A percentile compares a stretch with the other conserved stretches of the same genome.
phyloP scores from a whole-genome alignment of 306 rosid genomes.

The Pyrus bretschneideri region DNA sequence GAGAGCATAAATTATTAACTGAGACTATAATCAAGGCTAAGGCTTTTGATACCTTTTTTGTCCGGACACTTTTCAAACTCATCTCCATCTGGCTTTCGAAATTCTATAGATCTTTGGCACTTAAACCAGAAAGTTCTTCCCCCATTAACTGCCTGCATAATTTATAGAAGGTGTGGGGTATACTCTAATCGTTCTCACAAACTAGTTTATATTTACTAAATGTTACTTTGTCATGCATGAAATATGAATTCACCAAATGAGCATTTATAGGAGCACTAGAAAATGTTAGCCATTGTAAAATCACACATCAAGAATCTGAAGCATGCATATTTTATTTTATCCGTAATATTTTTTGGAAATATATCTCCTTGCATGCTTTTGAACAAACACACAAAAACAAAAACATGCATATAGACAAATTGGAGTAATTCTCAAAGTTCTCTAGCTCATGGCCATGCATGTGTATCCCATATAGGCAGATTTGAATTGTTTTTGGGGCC shows the following conservation, averaged over 20 bases:
- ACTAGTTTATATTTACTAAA: too few relatives aligned
- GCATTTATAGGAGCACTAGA: neutral
- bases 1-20: neutral
- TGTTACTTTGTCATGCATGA: neutral
- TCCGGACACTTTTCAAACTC: constrained; percentile 60
- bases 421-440: neutral
- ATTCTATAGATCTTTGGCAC: constrained; percentile 48
- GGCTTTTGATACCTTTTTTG: constrained; percentile 45
- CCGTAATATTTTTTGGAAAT: too few relatives aligned
- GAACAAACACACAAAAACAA: neutral
- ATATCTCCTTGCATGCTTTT: neutral
- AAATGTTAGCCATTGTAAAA: neutral
- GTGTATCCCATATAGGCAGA: neutral
- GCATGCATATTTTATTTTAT: neutral
- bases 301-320: neutral
- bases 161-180: neutral
- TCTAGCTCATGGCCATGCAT: neutral
- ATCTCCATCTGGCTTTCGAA: constrained; percentile 65
- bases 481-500: neutral
- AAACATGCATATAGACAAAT: neutral
- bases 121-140: constrained; percentile 61
- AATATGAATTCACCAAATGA: neutral
- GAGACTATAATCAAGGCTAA: neutral
- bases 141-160: constrained; percentile 75
- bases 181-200: too few relatives aligned